Base-by-base conservation (phyloP, 2,329 filamentous ascomycete species). In the Cytospora mali region DNA sequence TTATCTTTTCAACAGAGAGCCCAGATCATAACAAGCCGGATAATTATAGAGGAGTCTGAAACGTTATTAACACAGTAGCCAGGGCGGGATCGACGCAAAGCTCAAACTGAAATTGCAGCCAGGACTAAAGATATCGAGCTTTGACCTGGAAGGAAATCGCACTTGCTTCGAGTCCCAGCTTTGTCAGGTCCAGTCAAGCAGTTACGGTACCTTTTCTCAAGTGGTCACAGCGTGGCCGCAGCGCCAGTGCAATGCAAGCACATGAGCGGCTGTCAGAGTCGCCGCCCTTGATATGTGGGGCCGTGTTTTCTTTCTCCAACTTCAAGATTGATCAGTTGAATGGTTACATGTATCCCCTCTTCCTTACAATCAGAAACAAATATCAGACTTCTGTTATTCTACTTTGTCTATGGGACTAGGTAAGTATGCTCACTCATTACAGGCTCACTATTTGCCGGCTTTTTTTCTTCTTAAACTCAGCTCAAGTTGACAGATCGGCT, bases 81-180 rank as follows among this genome's bases (percentile, higher is more conserved):
- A 18, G 52, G 28, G 18, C 48, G 25, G 21, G 46, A 52, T 62
- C 48, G 46, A n/a, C 60, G 49, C 54, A 62, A 9, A 35, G 27
- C 29, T 42, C 42, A 46, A 63, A 61, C 63, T 65, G 63, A 63
- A 48, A 65, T 58, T 49, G n/a, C 61, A 65, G 63, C 63, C 63
- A 60, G 63, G 56, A 53, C 56, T 61, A 51, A 48, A 16, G n/a
- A 39, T 1, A 18, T 39, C 35, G 35, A 39, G 16, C 35, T 28
- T 51, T 58, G 31, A 39, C 18, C 27, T 25, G 21, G 21, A 50
- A 31, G 18, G 55, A 5, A 14, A 6, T 6, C n/a, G 42, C 11
- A 39, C 35, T 39, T n/a, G 14, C 18, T n/a, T 18, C 18, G 21
- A 16, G 29, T n/a, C 25, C 21, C 10, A 49, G 6, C 6, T 6